Percentiles rank a stretch among this genome's conserved stretches.
Evolutionary conservation across 306 rosid genomes (phyloP).

Genomic region (Senna tora): DNA sequence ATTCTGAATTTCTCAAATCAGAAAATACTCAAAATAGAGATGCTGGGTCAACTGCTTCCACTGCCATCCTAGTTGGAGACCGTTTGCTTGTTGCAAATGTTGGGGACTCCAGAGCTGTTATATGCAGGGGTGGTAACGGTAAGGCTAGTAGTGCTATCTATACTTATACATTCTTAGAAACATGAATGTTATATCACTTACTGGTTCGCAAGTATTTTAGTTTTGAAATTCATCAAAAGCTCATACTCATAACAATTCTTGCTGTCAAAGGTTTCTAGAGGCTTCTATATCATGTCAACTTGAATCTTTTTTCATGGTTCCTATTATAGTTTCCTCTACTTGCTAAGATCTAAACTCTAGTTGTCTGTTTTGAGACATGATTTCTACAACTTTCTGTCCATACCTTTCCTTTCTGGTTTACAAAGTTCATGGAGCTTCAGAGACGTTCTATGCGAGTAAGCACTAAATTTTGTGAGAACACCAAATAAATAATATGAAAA

Average conservation of each 20-base stretch:
- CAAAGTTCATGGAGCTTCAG: background rate
- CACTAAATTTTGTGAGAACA: conserved; percentile 12
- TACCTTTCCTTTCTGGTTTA: conserved; percentile 10
- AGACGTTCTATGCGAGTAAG: background rate
- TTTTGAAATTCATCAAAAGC: conserved; percentile 1
- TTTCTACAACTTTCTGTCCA: background rate
- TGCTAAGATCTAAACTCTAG: background rate
- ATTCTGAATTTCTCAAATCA: conserved; percentile 91
- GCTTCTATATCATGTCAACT: conserved; percentile 9
- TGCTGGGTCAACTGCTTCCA: conserved; percentile 99
- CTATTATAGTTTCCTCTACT: conserved; percentile 8
- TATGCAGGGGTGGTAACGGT: conserved; percentile 94
- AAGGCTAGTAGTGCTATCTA: conserved; percentile 37
- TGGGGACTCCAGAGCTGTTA: conserved; percentile 94
- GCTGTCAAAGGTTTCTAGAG: conserved; percentile 32
- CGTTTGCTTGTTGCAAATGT: conserved; percentile 98
- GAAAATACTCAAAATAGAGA: conserved; percentile 92
- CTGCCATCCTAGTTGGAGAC: conserved; percentile 93
- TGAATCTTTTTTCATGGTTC: conserved; percentile 4
- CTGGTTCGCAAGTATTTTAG: conserved; percentile 15
- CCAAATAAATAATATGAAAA: background rate
- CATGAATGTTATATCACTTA: background rate
- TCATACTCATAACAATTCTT: conserved; percentile 18
- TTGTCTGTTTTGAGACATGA: background rate
- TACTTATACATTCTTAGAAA: conserved; percentile 7